A percentile compares a stretch with the other conserved stretches of the same genome.
Evolutionary conservation across 495 filamentous ascomycete genomes (phyloP).

Genomic region (Xylaria intraflava): DNA sequence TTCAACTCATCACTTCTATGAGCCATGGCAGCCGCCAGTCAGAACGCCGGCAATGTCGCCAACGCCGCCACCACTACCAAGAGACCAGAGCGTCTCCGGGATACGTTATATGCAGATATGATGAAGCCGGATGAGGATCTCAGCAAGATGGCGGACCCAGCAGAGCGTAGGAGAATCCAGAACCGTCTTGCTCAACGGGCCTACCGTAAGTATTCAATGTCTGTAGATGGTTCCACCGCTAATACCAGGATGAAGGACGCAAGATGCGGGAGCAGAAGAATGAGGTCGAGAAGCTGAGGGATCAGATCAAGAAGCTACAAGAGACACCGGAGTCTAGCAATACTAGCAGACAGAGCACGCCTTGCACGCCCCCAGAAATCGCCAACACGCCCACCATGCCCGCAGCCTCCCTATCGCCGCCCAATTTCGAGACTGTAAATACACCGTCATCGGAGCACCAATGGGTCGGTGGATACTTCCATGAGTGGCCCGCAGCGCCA

Average conservation of each 20-base stretch:
- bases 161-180: slow-evolving; percentile 72
- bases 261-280: slow-evolving; percentile 18
- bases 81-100: slow-evolving; percentile 12
- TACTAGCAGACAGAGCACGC: slow-evolving; percentile 9
- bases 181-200: slow-evolving; percentile 81
- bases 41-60: not conserved
- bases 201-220: slow-evolving; percentile 57
- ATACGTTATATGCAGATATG: slow-evolving; percentile 15
- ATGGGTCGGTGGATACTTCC: slow-evolving; percentile 13
- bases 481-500: slow-evolving; percentile 11
- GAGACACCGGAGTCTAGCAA: slow-evolving; percentile 11
- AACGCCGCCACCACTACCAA: slow-evolving; percentile 5
- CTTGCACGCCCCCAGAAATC: slow-evolving; percentile 10
- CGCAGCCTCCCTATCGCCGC: slow-evolving; percentile 4
- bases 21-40: slow-evolving; percentile 11
- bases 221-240: not conserved
- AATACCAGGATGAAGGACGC: slow-evolving; percentile 4
- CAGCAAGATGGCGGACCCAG: slow-evolving; percentile 84
- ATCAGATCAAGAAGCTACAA: slow-evolving; percentile 15
- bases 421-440: slow-evolving; percentile 8
- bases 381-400: slow-evolving; percentile 2
- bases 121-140: slow-evolving; percentile 77
- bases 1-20: slow-evolving; percentile 3
- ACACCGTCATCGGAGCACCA: slow-evolving; percentile 12
- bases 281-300: slow-evolving; percentile 13